phyloP scores from a whole-genome alignment of 139 green algal species.

The Chlamydomonas sp. region DNA sequence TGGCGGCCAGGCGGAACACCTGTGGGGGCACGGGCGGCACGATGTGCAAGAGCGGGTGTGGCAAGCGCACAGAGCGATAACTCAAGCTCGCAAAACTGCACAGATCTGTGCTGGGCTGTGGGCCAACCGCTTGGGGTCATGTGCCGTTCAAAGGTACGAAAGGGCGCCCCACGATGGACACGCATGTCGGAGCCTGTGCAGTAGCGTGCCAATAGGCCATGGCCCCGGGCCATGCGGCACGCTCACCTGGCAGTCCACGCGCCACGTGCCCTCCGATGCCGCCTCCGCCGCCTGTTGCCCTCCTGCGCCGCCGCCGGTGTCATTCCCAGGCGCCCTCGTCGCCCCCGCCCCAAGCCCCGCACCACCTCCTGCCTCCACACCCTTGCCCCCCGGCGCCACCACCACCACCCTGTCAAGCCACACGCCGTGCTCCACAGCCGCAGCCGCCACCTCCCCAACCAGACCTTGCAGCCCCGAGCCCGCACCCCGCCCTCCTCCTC shows the following conservation, averaged over 20 bases:
- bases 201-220: too few species aligned
- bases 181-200: too few species aligned
- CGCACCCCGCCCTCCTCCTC: not conserved
- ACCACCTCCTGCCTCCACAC: too few species aligned
- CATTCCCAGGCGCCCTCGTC: not conserved
- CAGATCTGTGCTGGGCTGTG: too few species aligned
- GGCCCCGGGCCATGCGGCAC: not conserved
- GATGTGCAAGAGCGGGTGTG: not conserved
- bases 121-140: too few species aligned
- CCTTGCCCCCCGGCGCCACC: not conserved
- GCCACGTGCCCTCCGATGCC: not conserved
- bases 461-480: not conserved
- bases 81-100: too few species aligned
- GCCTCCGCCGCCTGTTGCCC: not conserved
- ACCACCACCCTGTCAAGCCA: conserved; percentile 32
- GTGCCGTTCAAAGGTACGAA: too few species aligned
- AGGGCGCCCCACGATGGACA: too few species aligned
- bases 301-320: not conserved
- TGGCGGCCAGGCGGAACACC: not conserved
- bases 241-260: not conserved
- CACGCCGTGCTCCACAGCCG: not conserved
- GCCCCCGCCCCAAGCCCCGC: too few species aligned
- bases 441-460: not conserved
- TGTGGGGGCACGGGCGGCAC: not conserved
- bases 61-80: not conserved